Conservation (phyloP, 352 stramenopile genomes). For the Globisporangium acanthophoron region DNA sequence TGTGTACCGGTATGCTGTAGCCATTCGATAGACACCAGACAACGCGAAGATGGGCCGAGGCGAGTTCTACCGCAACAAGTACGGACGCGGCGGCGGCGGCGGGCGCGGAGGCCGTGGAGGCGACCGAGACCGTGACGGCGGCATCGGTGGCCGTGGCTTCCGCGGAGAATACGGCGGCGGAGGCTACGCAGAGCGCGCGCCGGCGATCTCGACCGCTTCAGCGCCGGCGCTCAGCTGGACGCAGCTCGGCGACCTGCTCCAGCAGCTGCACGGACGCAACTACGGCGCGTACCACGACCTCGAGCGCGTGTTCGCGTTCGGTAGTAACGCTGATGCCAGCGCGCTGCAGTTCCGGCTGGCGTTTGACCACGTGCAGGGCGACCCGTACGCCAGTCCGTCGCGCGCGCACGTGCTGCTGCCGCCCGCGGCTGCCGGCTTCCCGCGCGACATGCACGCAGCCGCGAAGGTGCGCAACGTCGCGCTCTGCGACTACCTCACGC, state of each 20-base stretch:
- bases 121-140: neutral
- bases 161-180: neutral
- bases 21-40: neutral
- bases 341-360: constrained; percentile 71
- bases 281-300: constrained; percentile 85
- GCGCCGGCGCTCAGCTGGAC: constrained; percentile 30
- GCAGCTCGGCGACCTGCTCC: constrained; percentile 39
- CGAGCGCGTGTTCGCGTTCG: constrained; percentile 45
- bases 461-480: constrained; percentile 77
- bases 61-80: constrained; percentile 90
- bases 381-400: constrained; percentile 95
- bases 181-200: neutral
- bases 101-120: constrained; percentile 7
- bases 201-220: constrained; percentile 4
- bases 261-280: constrained; percentile 65
- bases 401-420: constrained; percentile 88
- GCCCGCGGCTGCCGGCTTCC: constrained; percentile 69
- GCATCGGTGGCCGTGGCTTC: neutral
- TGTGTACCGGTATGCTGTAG: too few species aligned
- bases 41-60: constrained; percentile 57
- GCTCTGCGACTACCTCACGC: constrained; percentile 89
- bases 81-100: constrained; percentile 47
- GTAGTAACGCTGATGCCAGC: neutral
- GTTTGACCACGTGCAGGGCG: constrained; percentile 92
- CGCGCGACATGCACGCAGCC: constrained; percentile 61